These are phyloP conservation scores for Heliosperma pusillum DNA, from an alignment of 148 eudicot species.

Conservation along the genomic window DNA sequence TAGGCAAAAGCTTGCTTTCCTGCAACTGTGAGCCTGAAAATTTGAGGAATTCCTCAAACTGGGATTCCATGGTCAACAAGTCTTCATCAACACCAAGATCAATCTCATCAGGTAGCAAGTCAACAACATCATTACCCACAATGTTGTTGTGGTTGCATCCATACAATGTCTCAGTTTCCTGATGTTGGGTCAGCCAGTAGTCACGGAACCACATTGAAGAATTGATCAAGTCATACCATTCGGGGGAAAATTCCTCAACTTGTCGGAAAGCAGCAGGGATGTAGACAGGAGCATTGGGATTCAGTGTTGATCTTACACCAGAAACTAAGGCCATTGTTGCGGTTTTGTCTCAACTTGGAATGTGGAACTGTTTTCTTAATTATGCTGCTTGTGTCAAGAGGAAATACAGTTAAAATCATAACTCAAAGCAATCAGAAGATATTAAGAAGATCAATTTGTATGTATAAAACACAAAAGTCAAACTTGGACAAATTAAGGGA, in stretches of 20 bases:
- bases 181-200: slow-evolving; percentile 88
- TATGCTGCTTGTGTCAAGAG: slow-evolving; percentile 21
- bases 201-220: slow-evolving; percentile 83
- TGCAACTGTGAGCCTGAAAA: slow-evolving; percentile 47
- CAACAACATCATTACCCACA: slow-evolving; percentile 39
- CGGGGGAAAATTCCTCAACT: slow-evolving; percentile 90
- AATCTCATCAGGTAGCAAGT: slow-evolving; percentile 77
- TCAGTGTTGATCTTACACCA: slow-evolving; percentile 66
- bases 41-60: slow-evolving; percentile 77
- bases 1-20: slow-evolving; percentile 35
- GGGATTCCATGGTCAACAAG: slow-evolving; percentile 64
- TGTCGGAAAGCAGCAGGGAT: slow-evolving; percentile 83
- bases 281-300: slow-evolving; percentile 89
- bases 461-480: not conserved
- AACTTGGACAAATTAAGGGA: not conserved
- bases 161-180: slow-evolving; percentile 51
- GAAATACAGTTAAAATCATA: not conserved
- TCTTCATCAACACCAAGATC: slow-evolving; percentile 81
- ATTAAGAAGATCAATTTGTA: not conserved
- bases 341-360: not conserved
- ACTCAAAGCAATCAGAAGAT: not conserved
- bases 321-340: slow-evolving; percentile 66
- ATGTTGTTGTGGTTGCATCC: slow-evolving; percentile 33
- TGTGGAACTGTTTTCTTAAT: not conserved
- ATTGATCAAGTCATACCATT: slow-evolving; percentile 84